Base-by-base conservation (phyloP, 2,329 filamentous ascomycete genomes). In the Rhynchosporium secalis region DNA sequence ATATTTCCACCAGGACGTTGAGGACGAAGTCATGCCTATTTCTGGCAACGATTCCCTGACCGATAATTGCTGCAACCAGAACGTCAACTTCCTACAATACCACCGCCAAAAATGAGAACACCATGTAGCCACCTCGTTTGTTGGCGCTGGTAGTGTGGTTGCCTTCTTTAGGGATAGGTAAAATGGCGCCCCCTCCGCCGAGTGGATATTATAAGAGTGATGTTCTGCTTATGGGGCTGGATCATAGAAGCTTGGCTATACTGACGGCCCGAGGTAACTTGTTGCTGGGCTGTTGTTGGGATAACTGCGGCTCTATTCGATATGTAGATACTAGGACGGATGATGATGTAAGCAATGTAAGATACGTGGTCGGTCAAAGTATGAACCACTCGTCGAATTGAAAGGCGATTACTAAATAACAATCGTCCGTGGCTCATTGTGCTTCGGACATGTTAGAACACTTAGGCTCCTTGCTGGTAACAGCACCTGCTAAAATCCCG, bases 121-220 rank as follows among this genome's bases (percentile, higher is more conserved):
- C 1, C 58, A 61, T 20, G 43, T 31, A 12, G n/a, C 29, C 1
- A 52, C 54, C 10, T 45, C 36, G 5, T 59, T 59, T 13, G 20
- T 33, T 33, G 56, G 56, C 7, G 46, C 56, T 13, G 61, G 49
- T 33, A 31, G 56, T 38, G 56, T 48, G 1, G 49, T 59, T 33
- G 49, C 8, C 3, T 62, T 56, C n/a, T 29, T 62, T 48, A 60
- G 56, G 10, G 61, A 62, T 43, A 46, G 61, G 13, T 62, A 49
- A 43, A 26, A 59, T 59, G 56, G 61, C n/a, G 56, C 51, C 10
- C 4, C 9, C 9, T 49, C 61, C 20, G 29, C 15, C 12, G 12
- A 33, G 41, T 9, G 41, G 49, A 7, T 62, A 56, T 40, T 3
- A 59, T 15, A 56, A 36, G n/a, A 43, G 20, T 26, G 28, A 59